Conservation (phyloP, 2,329 filamentous ascomycete species). For the Ophiobolus disseminans region DNA sequence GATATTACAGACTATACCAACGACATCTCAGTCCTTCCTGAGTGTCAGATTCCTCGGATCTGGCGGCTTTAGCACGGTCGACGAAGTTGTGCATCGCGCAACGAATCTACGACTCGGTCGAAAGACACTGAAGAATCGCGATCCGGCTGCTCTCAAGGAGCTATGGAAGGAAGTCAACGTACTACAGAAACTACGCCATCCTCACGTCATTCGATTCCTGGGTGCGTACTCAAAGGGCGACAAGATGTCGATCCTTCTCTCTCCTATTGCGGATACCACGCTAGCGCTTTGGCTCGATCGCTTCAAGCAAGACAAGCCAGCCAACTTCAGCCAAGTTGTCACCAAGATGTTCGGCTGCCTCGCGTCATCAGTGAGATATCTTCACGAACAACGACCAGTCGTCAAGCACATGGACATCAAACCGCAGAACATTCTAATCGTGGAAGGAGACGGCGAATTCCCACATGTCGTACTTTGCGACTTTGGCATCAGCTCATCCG, state of each 20-base stretch:
- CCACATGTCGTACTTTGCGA: conserved; percentile 48
- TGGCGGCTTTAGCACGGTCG: conserved; percentile 48
- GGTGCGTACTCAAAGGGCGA: conserved; percentile 45
- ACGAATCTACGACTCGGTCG: conserved; percentile 43
- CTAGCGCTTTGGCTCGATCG: conserved; percentile 44
- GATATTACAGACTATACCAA: conserved; percentile 10
- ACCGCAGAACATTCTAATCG: conserved; percentile 48
- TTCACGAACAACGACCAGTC: conserved; percentile 46
- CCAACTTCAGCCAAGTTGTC: conserved; percentile 31
- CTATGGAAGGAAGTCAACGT: conserved; percentile 45
- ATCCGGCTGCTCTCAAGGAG: conserved; percentile 39
- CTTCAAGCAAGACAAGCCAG: conserved; percentile 24
- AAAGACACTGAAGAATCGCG: conserved; percentile 49
- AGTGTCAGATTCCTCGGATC: conserved; percentile 46
- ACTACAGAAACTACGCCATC: conserved; percentile 48
- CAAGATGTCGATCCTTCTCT: conserved; percentile 47
- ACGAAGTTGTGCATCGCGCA: conserved; percentile 45
- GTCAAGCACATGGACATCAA: conserved; percentile 50
- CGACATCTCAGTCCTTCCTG: conserved; percentile 34
- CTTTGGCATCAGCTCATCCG: conserved; percentile 46
- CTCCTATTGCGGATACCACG: conserved; percentile 47
- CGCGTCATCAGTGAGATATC: conserved; percentile 43
- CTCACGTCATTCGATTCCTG: conserved; percentile 49
- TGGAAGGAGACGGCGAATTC: conserved; percentile 35
- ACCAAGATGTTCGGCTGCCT: conserved; percentile 48